These are phyloP conservation scores for Rehmannia glutinosa DNA, from an alignment of 257 asterid species.

Conservation along the genomic window DNA sequence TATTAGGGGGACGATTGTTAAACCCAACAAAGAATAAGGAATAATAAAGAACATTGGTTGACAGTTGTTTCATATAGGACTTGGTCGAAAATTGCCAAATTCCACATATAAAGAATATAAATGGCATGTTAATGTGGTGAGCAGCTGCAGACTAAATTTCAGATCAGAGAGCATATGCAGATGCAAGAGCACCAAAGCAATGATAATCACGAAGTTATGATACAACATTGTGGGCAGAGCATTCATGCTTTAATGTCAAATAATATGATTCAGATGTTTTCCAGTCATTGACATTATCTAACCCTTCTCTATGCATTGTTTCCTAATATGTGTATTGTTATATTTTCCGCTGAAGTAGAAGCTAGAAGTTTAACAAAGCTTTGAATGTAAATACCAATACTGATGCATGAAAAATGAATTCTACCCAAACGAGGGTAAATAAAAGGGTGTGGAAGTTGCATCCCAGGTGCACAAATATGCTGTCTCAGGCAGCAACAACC, in stretches of 20 bases:
- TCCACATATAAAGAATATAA: not conserved
- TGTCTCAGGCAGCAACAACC: not conserved
- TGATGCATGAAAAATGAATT: not conserved
- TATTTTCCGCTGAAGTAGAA: not conserved
- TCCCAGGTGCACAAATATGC: not conserved
- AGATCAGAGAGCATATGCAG: conserved; percentile 5
- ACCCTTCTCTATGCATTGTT: not conserved
- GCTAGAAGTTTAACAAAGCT: not conserved
- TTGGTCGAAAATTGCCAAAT: not conserved
- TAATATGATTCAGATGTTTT: not conserved
- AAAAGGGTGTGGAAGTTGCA: not conserved
- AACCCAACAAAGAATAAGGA: not conserved
- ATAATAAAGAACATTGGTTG: not conserved
- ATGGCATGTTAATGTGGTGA: not conserved
- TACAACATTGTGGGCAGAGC: not conserved
- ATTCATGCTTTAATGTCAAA: conserved; percentile 1
- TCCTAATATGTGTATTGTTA: not conserved
- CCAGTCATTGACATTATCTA: not conserved
- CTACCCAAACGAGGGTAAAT: not conserved
- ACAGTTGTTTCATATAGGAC: not conserved
- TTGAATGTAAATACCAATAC: not conserved
- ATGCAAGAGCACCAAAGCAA: not conserved
- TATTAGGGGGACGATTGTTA: not conserved
- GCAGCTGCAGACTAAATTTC: not conserved
- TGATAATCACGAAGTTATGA: conserved; percentile 9